Conservation (phyloP, 495 filamentous ascomycete species). For the Lepraria neglecta region DNA sequence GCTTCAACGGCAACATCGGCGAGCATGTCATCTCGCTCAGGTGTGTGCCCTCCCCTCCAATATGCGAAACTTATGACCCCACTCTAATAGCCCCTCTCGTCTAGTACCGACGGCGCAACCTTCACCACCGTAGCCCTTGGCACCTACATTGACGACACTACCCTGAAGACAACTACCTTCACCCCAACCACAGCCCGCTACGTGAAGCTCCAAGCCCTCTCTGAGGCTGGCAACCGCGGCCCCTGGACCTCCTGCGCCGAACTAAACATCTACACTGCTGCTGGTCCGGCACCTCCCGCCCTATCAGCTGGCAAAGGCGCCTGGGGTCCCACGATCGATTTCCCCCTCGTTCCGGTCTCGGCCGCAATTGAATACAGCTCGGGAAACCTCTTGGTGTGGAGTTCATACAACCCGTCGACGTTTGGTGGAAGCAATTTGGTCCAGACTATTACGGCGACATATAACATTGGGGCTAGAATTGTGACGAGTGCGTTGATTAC, state of each 20-base stretch:
- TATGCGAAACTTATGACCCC: neutral
- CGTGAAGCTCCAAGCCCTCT: slow-evolving; percentile 32
- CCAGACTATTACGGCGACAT: slow-evolving; percentile 42
- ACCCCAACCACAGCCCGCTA: slow-evolving; percentile 38
- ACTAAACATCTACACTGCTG: slow-evolving; percentile 26
- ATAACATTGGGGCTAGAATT: slow-evolving; percentile 30
- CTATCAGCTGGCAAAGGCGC: slow-evolving; percentile 22
- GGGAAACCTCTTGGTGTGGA: slow-evolving; percentile 42
- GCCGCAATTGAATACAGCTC: slow-evolving; percentile 32
- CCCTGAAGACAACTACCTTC: slow-evolving; percentile 38
- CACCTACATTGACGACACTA: slow-evolving; percentile 38
- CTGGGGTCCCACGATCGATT: slow-evolving; percentile 47
- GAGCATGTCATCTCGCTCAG: slow-evolving; percentile 17
- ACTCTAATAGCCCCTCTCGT: neutral
- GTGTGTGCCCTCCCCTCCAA: neutral
- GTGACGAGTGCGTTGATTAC: slow-evolving; percentile 36
- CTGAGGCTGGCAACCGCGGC: slow-evolving; percentile 35
- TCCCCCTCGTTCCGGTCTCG: slow-evolving; percentile 47
- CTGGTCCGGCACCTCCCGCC: neutral
- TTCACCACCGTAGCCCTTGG: slow-evolving; percentile 41
- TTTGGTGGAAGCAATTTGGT: slow-evolving; percentile 35
- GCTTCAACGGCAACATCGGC: slow-evolving; percentile 23
- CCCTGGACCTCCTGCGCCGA: slow-evolving; percentile 36
- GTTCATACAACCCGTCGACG: slow-evolving; percentile 35
- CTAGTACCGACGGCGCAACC: slow-evolving; percentile 35